Evolutionary conservation across 2,329 filamentous ascomycete genomes (phyloP).

Genomic region (Coniochaeta sp.): DNA sequence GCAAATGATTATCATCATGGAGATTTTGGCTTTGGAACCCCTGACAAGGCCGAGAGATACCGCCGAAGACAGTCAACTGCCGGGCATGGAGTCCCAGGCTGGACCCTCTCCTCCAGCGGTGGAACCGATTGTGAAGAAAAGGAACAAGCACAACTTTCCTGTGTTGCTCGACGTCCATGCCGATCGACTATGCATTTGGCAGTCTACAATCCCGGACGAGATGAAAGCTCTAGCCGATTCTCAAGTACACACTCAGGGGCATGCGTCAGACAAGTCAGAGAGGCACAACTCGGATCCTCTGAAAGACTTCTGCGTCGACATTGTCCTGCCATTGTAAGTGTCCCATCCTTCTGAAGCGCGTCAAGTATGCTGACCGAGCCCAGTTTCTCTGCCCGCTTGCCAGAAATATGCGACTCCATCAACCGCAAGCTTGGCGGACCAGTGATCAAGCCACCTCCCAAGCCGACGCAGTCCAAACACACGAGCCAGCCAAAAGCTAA

Average conservation of each 20-base stretch:
- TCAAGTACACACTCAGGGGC: conserved; percentile 25
- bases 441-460: conserved; percentile 46
- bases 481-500: conserved; percentile 35
- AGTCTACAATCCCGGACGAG: conserved; percentile 62
- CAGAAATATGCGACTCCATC: conserved; percentile 60
- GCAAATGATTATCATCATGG: conserved; percentile 72
- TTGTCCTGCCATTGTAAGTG: conserved; percentile 70
- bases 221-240: conserved; percentile 42
- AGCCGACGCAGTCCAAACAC: conserved; percentile 36
- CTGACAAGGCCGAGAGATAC: conserved; percentile 31
- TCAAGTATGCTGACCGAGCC: conserved; percentile 22
- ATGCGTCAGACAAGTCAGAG: conserved; percentile 28
- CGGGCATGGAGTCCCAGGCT: conserved; percentile 31
- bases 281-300: conserved; percentile 52
- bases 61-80: conserved; percentile 37
- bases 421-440: conserved; percentile 73
- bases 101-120: conserved; percentile 23
- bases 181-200: conserved; percentile 78
- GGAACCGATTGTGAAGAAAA: conserved; percentile 40
- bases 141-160: conserved; percentile 55
- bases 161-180: conserved; percentile 65
- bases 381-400: conserved; percentile 69
- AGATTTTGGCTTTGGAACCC: conserved; percentile 65
- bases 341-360: not conserved
- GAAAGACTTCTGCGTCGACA: conserved; percentile 71